phyloP scores from a whole-genome alignment of 1,284 basidiomycete species.

The Boletus smithii region DNA sequence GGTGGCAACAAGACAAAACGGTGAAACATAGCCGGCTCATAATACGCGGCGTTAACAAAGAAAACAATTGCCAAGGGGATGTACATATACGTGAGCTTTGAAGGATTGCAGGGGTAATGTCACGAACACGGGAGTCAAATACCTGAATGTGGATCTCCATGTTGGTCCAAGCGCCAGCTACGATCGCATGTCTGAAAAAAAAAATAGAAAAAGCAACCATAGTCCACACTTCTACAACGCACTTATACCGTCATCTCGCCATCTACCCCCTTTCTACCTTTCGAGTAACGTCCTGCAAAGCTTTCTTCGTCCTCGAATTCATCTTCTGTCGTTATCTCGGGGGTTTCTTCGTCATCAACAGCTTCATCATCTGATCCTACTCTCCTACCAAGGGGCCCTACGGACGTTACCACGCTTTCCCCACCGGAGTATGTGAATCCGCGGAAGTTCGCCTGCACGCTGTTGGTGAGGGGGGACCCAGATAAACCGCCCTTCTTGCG shows the following conservation, averaged over 20 bases:
- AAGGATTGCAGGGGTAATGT: conserved; percentile 9
- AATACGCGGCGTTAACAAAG: conserved; percentile 11
- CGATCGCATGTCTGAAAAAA: conserved; percentile 2
- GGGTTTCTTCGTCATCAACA: conserved; percentile 43
- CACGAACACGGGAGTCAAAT: conserved; percentile 8
- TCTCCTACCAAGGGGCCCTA: conserved; percentile 36
- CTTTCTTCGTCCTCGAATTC: conserved; percentile 59
- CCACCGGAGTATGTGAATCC: conserved; percentile 90
- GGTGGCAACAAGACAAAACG: conserved; percentile 3
- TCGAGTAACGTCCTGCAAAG: conserved; percentile 62
- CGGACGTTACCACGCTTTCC: conserved; percentile 57
- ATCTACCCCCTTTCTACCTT: conserved; percentile 46
- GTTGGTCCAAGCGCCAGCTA: conserved; percentile 19
- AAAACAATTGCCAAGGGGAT: background rate
- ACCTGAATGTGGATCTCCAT: conserved; percentile 19
- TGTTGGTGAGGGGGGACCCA: conserved; percentile 75
- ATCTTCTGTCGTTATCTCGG: conserved; percentile 58
- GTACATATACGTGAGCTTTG: conserved; percentile 2
- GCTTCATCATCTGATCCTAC: conserved; percentile 44
- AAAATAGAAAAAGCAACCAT: conserved; percentile 9
- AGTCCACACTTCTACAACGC: conserved; percentile 8
- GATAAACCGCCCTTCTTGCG: conserved; percentile 47
- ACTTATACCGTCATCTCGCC: conserved; percentile 40
- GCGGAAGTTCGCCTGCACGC: conserved; percentile 92
- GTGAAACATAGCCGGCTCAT: conserved; percentile 7